Percentiles rank a stretch among this genome's conserved stretches.
phyloP scores from a whole-genome alignment of 768 basidiomycete genomes.

The Megacollybia marginata region DNA sequence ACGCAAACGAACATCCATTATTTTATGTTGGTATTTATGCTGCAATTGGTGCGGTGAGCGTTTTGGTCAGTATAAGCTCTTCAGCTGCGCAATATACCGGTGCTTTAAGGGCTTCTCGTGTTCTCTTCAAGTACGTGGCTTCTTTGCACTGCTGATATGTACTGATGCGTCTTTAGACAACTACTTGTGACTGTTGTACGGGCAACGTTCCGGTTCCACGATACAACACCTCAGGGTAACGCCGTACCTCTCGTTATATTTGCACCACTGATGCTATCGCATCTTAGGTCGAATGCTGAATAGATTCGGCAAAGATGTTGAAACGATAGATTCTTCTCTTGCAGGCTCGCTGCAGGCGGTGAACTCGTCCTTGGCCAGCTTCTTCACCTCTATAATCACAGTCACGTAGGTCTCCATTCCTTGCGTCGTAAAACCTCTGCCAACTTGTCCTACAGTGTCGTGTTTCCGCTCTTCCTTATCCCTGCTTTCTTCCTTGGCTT shows the following conservation, averaged over 20 bases:
- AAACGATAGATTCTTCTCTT: conserved; percentile 75
- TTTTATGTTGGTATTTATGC: conserved; percentile 70
- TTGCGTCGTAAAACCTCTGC: conserved; percentile 1
- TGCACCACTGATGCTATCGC: neutral
- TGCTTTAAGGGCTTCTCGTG: conserved; percentile 40
- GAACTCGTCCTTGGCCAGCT: conserved; percentile 69
- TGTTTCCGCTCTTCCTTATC: conserved; percentile 80
- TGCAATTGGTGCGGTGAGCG: conserved; percentile 45
- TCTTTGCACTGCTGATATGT: conserved; percentile 24
- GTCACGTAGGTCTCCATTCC: conserved; percentile 42
- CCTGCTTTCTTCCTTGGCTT: conserved; percentile 70
- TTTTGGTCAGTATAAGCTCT: conserved; percentile 37
- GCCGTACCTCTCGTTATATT: neutral
- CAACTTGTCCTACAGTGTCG: conserved; percentile 29
- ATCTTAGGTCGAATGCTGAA: conserved; percentile 72
- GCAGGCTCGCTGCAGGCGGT: conserved; percentile 66
- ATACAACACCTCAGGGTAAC: conserved; percentile 72
- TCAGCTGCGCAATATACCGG: conserved; percentile 54
- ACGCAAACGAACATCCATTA: conserved; percentile 51
- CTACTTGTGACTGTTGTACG: conserved; percentile 65
- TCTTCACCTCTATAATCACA: conserved; percentile 69
- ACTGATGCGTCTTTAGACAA: conserved; percentile 29
- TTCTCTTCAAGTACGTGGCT: conserved; percentile 31
- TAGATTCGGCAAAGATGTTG: conserved; percentile 81
- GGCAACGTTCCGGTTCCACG: conserved; percentile 82